Base-by-base conservation (phyloP, 1,139 yeast species). In the Pichia sp. region DNA sequence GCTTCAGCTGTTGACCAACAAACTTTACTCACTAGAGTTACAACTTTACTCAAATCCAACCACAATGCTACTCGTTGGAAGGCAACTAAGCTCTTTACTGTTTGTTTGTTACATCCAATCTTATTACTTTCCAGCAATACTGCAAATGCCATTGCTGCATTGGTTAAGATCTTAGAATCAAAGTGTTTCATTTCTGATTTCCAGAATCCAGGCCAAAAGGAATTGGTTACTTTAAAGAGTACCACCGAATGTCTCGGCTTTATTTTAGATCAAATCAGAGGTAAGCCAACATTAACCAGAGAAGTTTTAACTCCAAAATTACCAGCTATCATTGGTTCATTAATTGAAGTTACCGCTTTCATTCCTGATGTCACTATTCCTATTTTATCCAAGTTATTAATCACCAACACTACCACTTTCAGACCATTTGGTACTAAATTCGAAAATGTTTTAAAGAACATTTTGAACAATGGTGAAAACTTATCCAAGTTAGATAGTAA, bases 281-380 rank as follows among this genome's bases (percentile, higher is more conserved):
- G 90, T 3, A 90, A 90, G 60, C 89, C 96, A 2, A 82, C 91
- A 1, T 71, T 91, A 42, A 84, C 95, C 2, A 77, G 98, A 62
- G 96, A 90, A 59, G 72, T 86, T 8, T 74, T 90, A 50, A 87
- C 96, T 1, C 96, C 97, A 4, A 83, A 83, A 55, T 69, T 91
- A 45, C 81, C 89, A 12, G 69, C 73, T 3, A 79, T 85, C 38
- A 77, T 87, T 47, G 71, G 79, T 19, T 67, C 77, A 7, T 72
- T 84, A 54, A 61, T 87, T 47, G 77, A 70, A 18, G 65, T 70
- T 48, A 61, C 81, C 21, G 65, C 63, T 17, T 58, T 61, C 44
- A 58, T 65, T 24, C 82, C 83, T 1, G 57, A 56, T 34, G 61
- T 73, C 27, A 62, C 76, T 27, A 62, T 84, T 22, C 73, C 72